Evolutionary conservation across 306 rosid species (phyloP).

Genomic region (Mimosa bimucronata): DNA sequence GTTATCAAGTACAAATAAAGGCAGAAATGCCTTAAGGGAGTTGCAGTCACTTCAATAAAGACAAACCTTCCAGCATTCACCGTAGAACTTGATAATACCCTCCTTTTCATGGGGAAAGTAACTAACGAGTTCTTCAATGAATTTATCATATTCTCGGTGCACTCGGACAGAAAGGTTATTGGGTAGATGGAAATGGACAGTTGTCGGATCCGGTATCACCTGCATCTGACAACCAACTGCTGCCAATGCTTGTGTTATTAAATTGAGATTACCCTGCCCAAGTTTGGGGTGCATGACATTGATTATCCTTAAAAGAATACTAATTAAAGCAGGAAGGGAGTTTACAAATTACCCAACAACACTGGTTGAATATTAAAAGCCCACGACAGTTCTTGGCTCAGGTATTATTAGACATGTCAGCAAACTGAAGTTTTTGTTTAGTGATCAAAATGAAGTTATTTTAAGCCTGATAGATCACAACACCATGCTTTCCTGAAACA

Average conservation of each 20-base stretch:
- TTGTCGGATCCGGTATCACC: constrained; percentile 95
- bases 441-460: not conserved
- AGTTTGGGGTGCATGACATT: constrained; percentile 29
- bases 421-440: not conserved
- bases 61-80: constrained; percentile 97
- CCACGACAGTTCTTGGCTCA: not conserved
- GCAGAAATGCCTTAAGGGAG: constrained; percentile 47
- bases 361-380: not conserved
- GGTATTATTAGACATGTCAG: constrained; percentile 17
- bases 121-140: constrained; percentile 68
- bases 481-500: constrained; percentile 5
- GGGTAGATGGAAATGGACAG: constrained; percentile 94
- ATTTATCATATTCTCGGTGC: constrained; percentile 74
- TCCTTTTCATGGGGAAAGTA: constrained; percentile 88
- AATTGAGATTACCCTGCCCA: constrained; percentile 91
- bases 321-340: constrained; percentile 9
- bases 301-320: constrained; percentile 26
- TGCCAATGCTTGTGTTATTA: constrained; percentile 94
- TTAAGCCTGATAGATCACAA: constrained; percentile 28
- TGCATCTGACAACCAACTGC: constrained; percentile 89
- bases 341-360: not conserved
- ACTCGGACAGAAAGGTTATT: constrained; percentile 75
- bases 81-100: constrained; percentile 81
- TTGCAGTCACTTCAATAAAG: constrained; percentile 50
- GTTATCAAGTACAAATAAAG: constrained; percentile 33